Conservation (phyloP, 2,329 filamentous ascomycete species). For the Nemania serpens region DNA sequence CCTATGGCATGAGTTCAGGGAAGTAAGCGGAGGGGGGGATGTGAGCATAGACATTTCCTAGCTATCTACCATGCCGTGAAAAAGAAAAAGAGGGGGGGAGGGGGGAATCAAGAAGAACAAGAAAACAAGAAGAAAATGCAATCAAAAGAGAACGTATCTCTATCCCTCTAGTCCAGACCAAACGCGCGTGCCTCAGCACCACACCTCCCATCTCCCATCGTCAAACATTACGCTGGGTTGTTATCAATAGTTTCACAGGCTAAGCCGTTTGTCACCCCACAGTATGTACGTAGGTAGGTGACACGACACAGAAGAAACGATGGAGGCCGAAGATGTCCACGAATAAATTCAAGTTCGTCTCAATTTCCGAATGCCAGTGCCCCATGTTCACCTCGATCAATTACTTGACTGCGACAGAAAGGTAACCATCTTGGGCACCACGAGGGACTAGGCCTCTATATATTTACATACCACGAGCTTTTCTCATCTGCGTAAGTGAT, state of each 20-base stretch:
- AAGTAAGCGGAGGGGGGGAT: neutral
- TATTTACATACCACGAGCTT: neutral
- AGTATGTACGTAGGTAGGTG: too few relatives aligned
- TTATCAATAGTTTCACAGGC: too few relatives aligned
- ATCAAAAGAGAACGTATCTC: too few relatives aligned
- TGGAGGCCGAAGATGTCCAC: neutral
- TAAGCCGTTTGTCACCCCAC: too few relatives aligned
- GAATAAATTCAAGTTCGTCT: conserved; percentile 14
- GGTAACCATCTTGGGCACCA: conserved; percentile 5
- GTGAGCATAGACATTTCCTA: neutral
- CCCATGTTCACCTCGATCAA: conserved; percentile 2
- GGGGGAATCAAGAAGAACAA: too few relatives aligned
- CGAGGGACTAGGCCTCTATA: conserved; percentile 2
- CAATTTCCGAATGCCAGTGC: neutral
- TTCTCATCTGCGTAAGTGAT: neutral
- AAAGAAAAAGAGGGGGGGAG: too few relatives aligned
- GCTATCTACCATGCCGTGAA: neutral
- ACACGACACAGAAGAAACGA: neutral
- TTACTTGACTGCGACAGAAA: neutral
- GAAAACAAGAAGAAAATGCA: neutral
- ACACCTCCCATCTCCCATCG: too few relatives aligned
- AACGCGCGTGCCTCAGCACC: too few relatives aligned
- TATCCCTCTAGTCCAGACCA: too few relatives aligned
- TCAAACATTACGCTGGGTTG: too few relatives aligned
- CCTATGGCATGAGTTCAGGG: too few relatives aligned